Percentiles rank a stretch among this genome's conserved stretches.
phyloP scores from a whole-genome alignment of 495 filamentous ascomycete genomes.

The Penicillium flavigenum region DNA sequence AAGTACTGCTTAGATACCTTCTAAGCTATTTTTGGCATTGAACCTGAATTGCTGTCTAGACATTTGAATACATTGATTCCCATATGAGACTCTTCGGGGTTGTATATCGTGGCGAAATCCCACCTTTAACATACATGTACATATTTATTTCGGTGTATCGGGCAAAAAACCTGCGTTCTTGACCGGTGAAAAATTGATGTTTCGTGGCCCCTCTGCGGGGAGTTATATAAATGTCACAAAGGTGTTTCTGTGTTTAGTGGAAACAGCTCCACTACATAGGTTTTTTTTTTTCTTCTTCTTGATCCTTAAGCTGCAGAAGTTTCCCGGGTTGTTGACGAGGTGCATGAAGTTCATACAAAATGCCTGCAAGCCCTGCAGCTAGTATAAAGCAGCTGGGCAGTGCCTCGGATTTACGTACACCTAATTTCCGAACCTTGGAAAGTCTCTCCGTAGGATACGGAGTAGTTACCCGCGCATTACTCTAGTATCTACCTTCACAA shows the following conservation, averaged over 20 bases:
- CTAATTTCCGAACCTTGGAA: conserved; percentile 3
- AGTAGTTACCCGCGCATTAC: no score
- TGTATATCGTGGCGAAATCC: not conserved
- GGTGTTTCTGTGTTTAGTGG: conserved; percentile 23
- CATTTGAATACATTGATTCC: not conserved
- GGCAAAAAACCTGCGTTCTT: conserved; percentile 4
- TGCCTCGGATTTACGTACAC: not conserved
- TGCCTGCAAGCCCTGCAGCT: not conserved
- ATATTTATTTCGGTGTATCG: conserved; percentile 1
- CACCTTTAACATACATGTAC: not conserved
- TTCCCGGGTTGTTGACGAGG: conserved; percentile 31
- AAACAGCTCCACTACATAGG: conserved; percentile 24
- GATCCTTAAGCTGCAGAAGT: conserved; percentile 26
- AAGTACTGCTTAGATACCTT: not conserved
- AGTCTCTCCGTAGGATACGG: not conserved
- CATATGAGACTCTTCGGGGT: not conserved
- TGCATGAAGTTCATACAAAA: conserved; percentile 19
- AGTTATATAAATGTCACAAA: conserved; percentile 18
- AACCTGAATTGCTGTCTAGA: not conserved
- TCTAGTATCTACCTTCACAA: not conserved
- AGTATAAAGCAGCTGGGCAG: not conserved
- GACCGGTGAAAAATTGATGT: conserved; percentile 31
- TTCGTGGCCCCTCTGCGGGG: conserved; percentile 28
- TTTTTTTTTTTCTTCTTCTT: conserved; percentile 18
- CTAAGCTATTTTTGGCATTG: not conserved